Evolutionary conservation across 2,329 filamentous ascomycete species (phyloP), one percentile per base, ranked within the genome.

Genomic region (Pseudocercospora macadamiae): DNA sequence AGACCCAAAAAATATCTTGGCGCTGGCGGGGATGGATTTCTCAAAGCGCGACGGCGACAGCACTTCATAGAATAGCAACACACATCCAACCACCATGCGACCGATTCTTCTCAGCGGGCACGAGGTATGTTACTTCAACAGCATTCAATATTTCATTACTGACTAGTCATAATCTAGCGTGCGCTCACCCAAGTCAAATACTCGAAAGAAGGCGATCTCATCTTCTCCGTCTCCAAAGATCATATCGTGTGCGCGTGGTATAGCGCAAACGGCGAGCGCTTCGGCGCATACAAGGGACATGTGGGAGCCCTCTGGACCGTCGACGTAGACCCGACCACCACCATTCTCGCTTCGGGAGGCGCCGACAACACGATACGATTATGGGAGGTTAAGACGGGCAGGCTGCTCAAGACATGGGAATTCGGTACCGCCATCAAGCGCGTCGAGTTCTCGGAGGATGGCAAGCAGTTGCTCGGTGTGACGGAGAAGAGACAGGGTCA

Each of bases 401-500:
- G 90, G 75, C 89, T 90, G 75, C 85, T 99, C 73, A 97, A 97
- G 87, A 90, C 89, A 57, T 99, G 95, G 95, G 93, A 99, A 69
- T 97, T 97, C 80, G 88, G 90, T 61, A 97, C 95, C 44, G 92
- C 93, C 66, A 91, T 99, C 77, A 97, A 99, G 87, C 87, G 95
- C 71, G 93, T 96, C 76, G 93, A 97, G 80, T 99, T 99, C 83
- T 93, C 88, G 75, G 89, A 96, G 72, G 95, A 99, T 78, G 95
- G 93, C 72, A 89, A 86, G 73, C 86, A 90, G 80, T 83, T 99
- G 70, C 82, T 99, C 66, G 93, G 91, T 64, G 93, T 99, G 64
- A 99, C 95, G 54, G 95, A 99, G 83, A 96, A 97, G 89, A 91
- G 95, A 72, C 96, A 96, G 86, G 95, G 95, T 68, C 93, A 91